Evolutionary conservation across 768 basidiomycete species (phyloP), one percentile per base, ranked within the genome.

Genomic region (Leucosporidium scottii): DNA sequence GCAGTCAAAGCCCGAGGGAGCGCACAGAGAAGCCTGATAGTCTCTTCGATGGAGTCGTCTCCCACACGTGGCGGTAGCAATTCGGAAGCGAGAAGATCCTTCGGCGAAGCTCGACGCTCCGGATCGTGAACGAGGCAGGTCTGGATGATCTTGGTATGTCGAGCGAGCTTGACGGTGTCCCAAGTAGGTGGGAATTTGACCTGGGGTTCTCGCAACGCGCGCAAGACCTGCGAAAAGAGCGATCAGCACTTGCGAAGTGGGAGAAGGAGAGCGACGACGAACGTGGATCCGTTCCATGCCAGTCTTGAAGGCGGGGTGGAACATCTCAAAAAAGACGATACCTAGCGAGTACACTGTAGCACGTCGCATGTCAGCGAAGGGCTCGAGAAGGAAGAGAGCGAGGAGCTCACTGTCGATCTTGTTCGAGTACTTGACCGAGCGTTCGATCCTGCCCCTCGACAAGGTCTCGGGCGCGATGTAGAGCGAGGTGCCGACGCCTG

Each of bases 241-340:
- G 5, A 3, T 6, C 13, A 53, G 27, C 27, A 4, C 18, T 13
- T 20, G 15, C 34, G n/a, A 27, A n/a, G 59, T 13, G 39, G 49
- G 27, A 25, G 15, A n/a, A 18, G 47, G 55, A 9, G 44, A 10
- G 47, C 7, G 5, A 4, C 4, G 20, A 21, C 39, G 31, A 13
- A 62, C 62, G 31, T 62, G 64, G 4, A 75, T 71, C 0, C 77
- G 72, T 66, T 77, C 77, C 77, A 77, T 77, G 21, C 73, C 72
- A 0, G 75, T 76, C 61, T 66, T 62, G 59, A 76, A 73, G 39
- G 39, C 39, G 1, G 68, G 71, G 56, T 74, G 70, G 48, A 59
- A 71, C 49, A 71, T 51, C 62, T 71, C 68, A 63, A 74, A 69
- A 62, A 71, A 67, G 17, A 71, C 61, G 62, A 76, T 74, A 4